Conservation (phyloP, 495 filamentous ascomycete genomes). For the Penicillium desertorum region DNA sequence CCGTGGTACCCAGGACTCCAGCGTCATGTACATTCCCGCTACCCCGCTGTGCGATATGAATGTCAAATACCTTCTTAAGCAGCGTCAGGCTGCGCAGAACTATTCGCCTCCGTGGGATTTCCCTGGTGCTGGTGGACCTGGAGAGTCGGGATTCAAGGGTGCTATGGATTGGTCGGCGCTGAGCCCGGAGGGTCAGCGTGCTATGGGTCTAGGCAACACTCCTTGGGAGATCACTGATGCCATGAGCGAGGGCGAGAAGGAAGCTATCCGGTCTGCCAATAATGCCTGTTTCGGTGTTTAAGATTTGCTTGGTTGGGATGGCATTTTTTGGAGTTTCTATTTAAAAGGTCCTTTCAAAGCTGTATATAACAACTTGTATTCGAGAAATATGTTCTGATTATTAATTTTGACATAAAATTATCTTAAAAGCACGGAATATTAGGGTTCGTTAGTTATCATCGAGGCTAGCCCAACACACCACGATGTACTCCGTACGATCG, state of each 20-base stretch:
- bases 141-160: constrained; percentile 44
- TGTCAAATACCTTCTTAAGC: constrained; percentile 64
- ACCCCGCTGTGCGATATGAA: constrained; percentile 78
- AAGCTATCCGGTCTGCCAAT: constrained; percentile 60
- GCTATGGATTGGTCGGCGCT: constrained; percentile 42
- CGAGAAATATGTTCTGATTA: background rate
- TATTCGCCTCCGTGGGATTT: constrained; percentile 56
- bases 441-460: background rate
- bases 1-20: constrained; percentile 65
- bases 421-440: background rate
- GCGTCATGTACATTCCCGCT: constrained; percentile 84
- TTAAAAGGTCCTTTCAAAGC: background rate
- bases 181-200: constrained; percentile 49
- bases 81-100: constrained; percentile 55
- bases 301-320: background rate
- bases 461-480: background rate
- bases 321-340: background rate
- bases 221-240: constrained; percentile 48
- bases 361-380: constrained; percentile 4
- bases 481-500: background rate
- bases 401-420: background rate
- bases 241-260: constrained; percentile 55
- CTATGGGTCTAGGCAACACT: constrained; percentile 57
- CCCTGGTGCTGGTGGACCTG: constrained; percentile 58
- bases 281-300: constrained; percentile 44